A percentile compares a stretch with the other conserved stretches of the same genome.
Conservation (phyloP, 2,329 filamentous ascomycete genomes). For the Colletotrichum chrysophilum region DNA sequence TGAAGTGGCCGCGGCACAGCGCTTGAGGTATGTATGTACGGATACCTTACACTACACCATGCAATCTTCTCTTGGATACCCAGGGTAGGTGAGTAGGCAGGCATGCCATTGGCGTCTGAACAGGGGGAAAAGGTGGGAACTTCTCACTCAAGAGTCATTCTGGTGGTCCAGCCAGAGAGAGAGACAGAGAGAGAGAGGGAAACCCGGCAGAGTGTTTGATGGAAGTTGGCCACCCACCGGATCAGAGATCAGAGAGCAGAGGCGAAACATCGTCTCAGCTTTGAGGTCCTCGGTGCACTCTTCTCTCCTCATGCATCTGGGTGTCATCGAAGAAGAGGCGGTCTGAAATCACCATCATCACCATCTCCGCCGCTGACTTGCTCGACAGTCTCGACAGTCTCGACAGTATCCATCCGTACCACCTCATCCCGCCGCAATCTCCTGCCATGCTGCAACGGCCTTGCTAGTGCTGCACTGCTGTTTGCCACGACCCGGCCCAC, state of each 20-base stretch:
- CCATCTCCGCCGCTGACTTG: background rate
- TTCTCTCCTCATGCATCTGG: background rate
- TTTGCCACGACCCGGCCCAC: background rate
- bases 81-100: background rate
- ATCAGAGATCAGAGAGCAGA: background rate
- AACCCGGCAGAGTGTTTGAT: background rate
- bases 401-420: background rate
- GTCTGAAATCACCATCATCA: background rate
- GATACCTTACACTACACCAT: background rate
- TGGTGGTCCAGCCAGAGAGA: background rate
- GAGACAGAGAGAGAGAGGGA: background rate
- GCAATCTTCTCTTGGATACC: background rate
- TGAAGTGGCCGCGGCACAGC: background rate
- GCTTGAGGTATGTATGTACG: background rate
- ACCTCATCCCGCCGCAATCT: background rate
- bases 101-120: background rate
- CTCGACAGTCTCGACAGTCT: background rate
- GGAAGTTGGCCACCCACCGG: background rate
- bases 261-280: background rate
- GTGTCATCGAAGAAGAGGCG: background rate
- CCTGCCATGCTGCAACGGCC: slow-evolving; percentile 5
- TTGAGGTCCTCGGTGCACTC: background rate
- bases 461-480: slow-evolving; percentile 2
- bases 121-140: background rate
- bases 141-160: background rate